Evolutionary conservation across 202 grass and related monocot species (phyloP).

Genomic region (Setaria viridis): DNA sequence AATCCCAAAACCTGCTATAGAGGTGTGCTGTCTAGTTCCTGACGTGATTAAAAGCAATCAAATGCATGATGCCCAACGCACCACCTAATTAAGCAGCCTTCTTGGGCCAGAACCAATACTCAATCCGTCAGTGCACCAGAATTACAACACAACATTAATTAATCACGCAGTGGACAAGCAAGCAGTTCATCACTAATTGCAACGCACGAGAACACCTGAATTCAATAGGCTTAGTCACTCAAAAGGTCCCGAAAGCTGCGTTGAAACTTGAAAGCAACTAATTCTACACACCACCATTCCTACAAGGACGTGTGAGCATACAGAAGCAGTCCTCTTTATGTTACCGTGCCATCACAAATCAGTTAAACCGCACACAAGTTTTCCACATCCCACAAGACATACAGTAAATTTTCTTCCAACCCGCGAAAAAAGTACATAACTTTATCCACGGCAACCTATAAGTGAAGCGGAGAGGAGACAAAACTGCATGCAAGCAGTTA

Average conservation of each 20-base stretch:
- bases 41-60: not conserved
- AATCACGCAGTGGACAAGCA: not conserved
- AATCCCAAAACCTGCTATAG: not conserved
- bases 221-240: not conserved
- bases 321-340: not conserved
- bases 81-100: constrained; percentile 32
- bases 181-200: not conserved
- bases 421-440: not conserved
- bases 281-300: not conserved
- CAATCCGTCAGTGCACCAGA: not conserved
- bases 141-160: not conserved
- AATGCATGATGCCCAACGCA: not conserved
- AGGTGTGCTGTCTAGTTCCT: not conserved
- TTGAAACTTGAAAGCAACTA: constrained; percentile 3
- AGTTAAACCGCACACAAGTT: not conserved
- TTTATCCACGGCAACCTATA: not conserved
- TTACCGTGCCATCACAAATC: not conserved
- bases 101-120: not conserved
- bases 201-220: not conserved
- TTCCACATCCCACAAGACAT: not conserved
- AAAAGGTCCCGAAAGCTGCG: not conserved
- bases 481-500: not conserved
- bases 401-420: not conserved
- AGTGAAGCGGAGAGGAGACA: not conserved
- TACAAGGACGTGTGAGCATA: not conserved